Conservation (phyloP, 1,139 yeast species). For the Saccharomyces hybrid region DNA sequence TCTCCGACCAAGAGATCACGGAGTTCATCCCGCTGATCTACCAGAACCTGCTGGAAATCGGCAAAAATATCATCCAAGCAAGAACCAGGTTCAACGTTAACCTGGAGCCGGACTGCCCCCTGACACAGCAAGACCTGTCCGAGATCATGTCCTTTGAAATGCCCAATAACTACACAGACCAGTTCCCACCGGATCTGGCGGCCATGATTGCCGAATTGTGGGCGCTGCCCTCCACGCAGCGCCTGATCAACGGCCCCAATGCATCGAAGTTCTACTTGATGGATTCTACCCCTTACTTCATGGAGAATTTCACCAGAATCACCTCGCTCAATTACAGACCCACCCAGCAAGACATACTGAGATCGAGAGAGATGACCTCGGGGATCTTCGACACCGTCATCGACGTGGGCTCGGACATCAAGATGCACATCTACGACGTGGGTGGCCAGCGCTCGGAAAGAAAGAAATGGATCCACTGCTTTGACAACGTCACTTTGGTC, state of each 20-base stretch:
- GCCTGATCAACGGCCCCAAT: slow-evolving; percentile 45
- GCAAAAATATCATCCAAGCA: slow-evolving; percentile 46
- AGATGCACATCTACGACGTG: slow-evolving; percentile 81
- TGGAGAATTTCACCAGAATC: slow-evolving; percentile 60
- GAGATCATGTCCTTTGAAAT: slow-evolving; percentile 5
- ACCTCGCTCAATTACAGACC: slow-evolving; percentile 59
- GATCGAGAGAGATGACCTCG: slow-evolving; percentile 87
- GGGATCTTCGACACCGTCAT: slow-evolving; percentile 83
- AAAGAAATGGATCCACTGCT: slow-evolving; percentile 92
- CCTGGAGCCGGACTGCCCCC: slow-evolving; percentile 6
- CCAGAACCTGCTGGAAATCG: slow-evolving; percentile 62
- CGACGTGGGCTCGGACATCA: slow-evolving; percentile 59
- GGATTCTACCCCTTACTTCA: slow-evolving; percentile 82
- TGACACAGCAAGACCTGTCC: slow-evolving; percentile 9
- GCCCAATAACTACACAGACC: slow-evolving; percentile 3
- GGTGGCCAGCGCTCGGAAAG: slow-evolving; percentile 94
- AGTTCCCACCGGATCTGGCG: neutral
- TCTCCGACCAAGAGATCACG: slow-evolving; percentile 50
- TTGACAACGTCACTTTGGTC: slow-evolving; percentile 82
- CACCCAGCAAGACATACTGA: slow-evolving; percentile 63
- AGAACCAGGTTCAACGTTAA: slow-evolving; percentile 27
- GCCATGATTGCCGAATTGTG: slow-evolving; percentile 41
- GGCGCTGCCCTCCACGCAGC: slow-evolving; percentile 51
- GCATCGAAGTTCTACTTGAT: slow-evolving; percentile 74
- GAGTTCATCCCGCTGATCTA: slow-evolving; percentile 67